Evolutionary conservation across 108 stramenopile species (phyloP).

Genomic region (Skeletonema menzelii): DNA sequence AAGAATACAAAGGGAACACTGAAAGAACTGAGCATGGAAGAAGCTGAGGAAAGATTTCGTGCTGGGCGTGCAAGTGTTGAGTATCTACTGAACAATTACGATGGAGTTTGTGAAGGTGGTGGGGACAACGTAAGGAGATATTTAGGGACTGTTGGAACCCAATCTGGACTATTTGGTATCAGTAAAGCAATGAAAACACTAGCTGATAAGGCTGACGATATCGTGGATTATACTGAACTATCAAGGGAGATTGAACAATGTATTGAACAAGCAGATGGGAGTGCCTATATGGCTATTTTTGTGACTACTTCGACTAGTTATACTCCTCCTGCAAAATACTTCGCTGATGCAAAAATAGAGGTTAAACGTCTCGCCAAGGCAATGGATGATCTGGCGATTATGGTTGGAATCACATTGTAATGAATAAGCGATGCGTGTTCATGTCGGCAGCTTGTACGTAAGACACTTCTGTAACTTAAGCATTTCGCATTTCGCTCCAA

Average conservation of each 20-base stretch:
- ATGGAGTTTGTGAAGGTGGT: conserved; percentile 53
- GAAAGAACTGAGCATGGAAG: conserved; percentile 28
- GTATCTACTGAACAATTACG: conserved; percentile 55
- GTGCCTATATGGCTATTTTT: conserved; percentile 58
- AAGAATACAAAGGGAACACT: conserved; percentile 11
- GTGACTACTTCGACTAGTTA: conserved; percentile 31
- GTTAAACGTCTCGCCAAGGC: conserved; percentile 30
- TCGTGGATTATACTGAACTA: conserved; percentile 56
- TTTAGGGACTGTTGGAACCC: conserved; percentile 60
- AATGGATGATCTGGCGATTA: conserved; percentile 50
- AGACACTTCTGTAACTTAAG: too few species aligned
- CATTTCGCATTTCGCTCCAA: too few species aligned
- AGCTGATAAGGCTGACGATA: conserved; percentile 51
- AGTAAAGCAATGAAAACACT: conserved; percentile 50
- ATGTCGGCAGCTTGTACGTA: too few species aligned
- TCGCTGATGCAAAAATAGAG: conserved; percentile 56
- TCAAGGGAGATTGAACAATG: conserved; percentile 39
- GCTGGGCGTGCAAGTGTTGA: conserved; percentile 39
- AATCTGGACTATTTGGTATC: conserved; percentile 52
- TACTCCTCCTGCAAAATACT: conserved; percentile 49
- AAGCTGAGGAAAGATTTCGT: conserved; percentile 45
- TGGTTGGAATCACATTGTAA: conserved; percentile 13
- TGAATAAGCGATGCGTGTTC: too few species aligned
- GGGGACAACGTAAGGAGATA: conserved; percentile 71
- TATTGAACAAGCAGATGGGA: conserved; percentile 48